These are phyloP conservation scores for Isatis lusitanica DNA, from an alignment of 441 rosid genomes.

Conservation along the genomic window DNA sequence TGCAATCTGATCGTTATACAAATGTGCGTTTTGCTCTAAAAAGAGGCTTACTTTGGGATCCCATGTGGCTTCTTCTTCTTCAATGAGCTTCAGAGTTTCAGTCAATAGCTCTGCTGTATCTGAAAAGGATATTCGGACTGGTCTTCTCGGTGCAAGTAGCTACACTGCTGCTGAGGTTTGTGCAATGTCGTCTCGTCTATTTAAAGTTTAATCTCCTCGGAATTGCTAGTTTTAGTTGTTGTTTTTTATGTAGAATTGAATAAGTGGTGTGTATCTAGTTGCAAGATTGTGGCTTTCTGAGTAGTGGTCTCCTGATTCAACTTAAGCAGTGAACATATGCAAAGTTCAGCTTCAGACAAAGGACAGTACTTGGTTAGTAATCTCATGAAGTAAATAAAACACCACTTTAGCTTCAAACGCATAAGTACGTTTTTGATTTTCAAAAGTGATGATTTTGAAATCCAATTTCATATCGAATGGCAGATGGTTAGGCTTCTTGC, in stretches of 20 bases:
- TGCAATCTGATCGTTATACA: neutral
- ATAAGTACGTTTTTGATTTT: too few species aligned
- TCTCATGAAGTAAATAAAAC: too few species aligned
- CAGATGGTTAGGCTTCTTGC: constrained; percentile 84
- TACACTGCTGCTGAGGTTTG: too few species aligned
- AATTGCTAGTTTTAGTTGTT: too few species aligned
- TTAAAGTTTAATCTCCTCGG: too few species aligned
- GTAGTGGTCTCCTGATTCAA: too few species aligned
- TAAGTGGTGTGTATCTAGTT: neutral
- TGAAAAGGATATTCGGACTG: too few species aligned
- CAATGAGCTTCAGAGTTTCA: constrained; percentile 41
- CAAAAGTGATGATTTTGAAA: neutral
- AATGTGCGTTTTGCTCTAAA: constrained; percentile 8
- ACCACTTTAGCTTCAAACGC: too few species aligned
- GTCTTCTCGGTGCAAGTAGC: too few species aligned
- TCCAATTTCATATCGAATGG: neutral
- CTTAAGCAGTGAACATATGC: neutral
- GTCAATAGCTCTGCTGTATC: neutral
- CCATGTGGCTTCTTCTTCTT: constrained; percentile 35
- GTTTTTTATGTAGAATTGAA: too few species aligned
- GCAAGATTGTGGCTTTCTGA: neutral
- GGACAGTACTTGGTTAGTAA: neutral
- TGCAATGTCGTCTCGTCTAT: too few species aligned
- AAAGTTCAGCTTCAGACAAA: neutral
- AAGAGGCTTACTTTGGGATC: constrained; percentile 41